A percentile compares a stretch with the other conserved stretches of the same genome.
Conservation (phyloP, 768 basidiomycete species). For the Kockovaella imperatae region DNA sequence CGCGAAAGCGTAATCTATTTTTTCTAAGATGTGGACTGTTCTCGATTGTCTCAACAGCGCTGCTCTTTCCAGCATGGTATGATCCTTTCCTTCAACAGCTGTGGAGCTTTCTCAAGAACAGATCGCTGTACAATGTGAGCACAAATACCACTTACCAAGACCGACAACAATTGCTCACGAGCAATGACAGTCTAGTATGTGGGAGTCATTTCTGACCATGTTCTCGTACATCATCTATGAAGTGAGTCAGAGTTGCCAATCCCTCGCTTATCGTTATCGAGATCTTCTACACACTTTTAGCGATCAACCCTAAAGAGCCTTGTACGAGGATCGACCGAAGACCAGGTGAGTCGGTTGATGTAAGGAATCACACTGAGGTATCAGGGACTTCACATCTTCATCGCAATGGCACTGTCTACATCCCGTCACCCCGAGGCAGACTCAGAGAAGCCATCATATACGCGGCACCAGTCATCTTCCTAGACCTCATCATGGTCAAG, state of each 20-base stretch:
- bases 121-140: too few relatives aligned
- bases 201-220: constrained; percentile 3
- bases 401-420: constrained; percentile 5
- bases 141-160: too few relatives aligned
- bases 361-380: too few relatives aligned
- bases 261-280: too few relatives aligned
- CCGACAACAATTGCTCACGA: too few relatives aligned
- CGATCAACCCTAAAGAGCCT: not conserved
- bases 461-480: constrained; percentile 4
- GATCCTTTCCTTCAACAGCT: too few relatives aligned
- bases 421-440: not conserved
- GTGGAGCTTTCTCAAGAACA: too few relatives aligned
- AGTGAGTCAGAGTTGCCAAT: not conserved
- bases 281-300: constrained; percentile 3
- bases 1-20: too few relatives aligned
- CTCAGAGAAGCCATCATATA: constrained; percentile 3
- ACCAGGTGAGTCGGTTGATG: not conserved
- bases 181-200: not conserved
- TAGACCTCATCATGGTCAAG: constrained; percentile 8
- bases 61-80: too few relatives aligned
- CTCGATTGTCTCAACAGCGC: too few relatives aligned
- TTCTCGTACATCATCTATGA: not conserved
- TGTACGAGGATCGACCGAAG: not conserved
- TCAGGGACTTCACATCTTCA: constrained; percentile 6
- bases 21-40: too few relatives aligned